phyloP scores from a whole-genome alignment of 495 filamentous ascomycete species.

The Hyaloscypha bicolor region DNA sequence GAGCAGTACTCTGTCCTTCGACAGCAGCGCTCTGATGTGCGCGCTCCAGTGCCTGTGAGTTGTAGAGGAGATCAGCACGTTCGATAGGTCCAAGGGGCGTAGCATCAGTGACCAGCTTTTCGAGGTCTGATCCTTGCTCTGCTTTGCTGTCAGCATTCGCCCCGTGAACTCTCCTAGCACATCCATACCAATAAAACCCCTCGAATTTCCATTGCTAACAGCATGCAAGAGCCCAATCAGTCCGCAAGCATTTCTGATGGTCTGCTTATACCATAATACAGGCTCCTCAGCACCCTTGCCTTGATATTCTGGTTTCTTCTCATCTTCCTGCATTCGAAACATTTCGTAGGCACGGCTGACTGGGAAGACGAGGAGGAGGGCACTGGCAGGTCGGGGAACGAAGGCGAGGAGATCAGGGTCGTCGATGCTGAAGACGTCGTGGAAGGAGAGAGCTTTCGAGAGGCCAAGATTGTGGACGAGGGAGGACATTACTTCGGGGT shows the following conservation, averaged over 20 bases:
- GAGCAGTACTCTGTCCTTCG: conserved; percentile 73
- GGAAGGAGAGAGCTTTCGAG: conserved; percentile 63
- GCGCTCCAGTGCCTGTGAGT: conserved; percentile 66
- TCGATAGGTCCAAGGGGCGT: conserved; percentile 54
- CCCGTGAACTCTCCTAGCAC: neutral
- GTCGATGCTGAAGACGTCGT: conserved; percentile 83
- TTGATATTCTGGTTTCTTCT: conserved; percentile 43
- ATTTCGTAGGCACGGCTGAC: conserved; percentile 70
- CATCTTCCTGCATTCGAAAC: conserved; percentile 66
- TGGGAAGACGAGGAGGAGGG: conserved; percentile 85
- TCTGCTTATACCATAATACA: conserved; percentile 86
- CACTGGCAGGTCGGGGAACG: conserved; percentile 80
- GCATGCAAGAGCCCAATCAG: conserved; percentile 81
- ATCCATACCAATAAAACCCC: conserved; percentile 47
- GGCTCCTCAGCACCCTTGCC: conserved; percentile 46
- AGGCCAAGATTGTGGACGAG: conserved; percentile 78
- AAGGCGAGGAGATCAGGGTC: conserved; percentile 78
- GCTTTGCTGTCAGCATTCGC: conserved; percentile 15
- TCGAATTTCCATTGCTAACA: conserved; percentile 56
- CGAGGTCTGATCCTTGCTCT: conserved; percentile 47
- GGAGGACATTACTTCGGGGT: conserved; percentile 79
- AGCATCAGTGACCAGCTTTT: conserved; percentile 46
- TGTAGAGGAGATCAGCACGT: conserved; percentile 72
- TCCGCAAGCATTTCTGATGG: conserved; percentile 86
- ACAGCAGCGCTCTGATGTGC: conserved; percentile 73